phyloP scores from a whole-genome alignment of 768 basidiomycete genomes.

The Coprinellus micaceus region DNA sequence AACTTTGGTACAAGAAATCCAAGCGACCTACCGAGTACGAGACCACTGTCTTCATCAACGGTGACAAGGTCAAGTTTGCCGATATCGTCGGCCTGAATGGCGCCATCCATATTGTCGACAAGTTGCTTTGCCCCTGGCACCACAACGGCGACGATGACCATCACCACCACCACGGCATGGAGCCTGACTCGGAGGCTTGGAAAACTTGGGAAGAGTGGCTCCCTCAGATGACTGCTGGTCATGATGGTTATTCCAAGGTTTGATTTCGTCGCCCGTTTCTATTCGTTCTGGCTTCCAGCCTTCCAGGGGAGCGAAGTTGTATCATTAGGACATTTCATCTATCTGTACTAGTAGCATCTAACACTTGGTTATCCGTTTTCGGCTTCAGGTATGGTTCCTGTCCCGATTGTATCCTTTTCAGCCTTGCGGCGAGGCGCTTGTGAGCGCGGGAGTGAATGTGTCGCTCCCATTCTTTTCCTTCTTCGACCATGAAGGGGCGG shows the following conservation, averaged over 20 bases:
- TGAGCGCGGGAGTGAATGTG: slow-evolving; percentile 60
- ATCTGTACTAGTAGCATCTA: neutral
- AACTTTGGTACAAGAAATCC: slow-evolving; percentile 29
- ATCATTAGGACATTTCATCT: neutral
- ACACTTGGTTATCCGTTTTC: neutral
- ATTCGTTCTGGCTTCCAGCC: neutral
- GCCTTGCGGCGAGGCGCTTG: slow-evolving; percentile 39
- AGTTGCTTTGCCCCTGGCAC: slow-evolving; percentile 39
- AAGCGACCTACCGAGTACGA: slow-evolving; percentile 17
- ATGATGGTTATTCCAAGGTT: neutral
- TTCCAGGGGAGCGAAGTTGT: neutral
- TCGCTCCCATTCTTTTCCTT: slow-evolving; percentile 47
- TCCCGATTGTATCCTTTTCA: neutral
- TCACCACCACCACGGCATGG: neutral
- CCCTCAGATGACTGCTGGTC: slow-evolving; percentile 37
- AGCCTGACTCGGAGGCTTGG: slow-evolving; percentile 20
- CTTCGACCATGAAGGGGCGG: slow-evolving; percentile 65
- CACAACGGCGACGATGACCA: slow-evolving; percentile 7
- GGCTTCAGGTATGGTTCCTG: neutral
- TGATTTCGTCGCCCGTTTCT: neutral
- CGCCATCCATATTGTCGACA: slow-evolving; percentile 47
- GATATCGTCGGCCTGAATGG: slow-evolving; percentile 58
- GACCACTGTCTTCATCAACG: slow-evolving; percentile 40
- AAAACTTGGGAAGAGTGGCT: slow-evolving; percentile 51
- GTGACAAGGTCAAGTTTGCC: slow-evolving; percentile 30